These are phyloP conservation scores for Rhododendron henanense DNA, from an alignment of 148 eudicot genomes.

Conservation along the genomic window DNA sequence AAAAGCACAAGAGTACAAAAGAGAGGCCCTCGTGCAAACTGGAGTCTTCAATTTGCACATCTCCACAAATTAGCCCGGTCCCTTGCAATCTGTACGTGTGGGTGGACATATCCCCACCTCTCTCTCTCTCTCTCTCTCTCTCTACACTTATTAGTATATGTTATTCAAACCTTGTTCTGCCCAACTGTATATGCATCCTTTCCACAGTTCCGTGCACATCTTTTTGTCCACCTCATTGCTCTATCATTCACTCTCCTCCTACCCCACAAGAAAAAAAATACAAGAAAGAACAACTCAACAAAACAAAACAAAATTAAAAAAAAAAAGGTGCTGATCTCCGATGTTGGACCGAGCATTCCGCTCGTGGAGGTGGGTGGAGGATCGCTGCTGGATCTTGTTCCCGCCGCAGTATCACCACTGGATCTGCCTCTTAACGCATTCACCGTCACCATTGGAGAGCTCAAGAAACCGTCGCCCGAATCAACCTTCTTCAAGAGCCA, in stretches of 20 bases:
- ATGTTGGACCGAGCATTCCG: too few species aligned
- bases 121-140: neutral
- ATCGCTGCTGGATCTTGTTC: too few species aligned
- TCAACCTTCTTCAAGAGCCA: too few species aligned
- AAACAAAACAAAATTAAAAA: too few species aligned
- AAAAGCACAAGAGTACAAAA: constrained; percentile 13
- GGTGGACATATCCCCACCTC: constrained; percentile 14
- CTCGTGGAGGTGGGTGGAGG: too few species aligned
- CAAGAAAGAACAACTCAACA: too few species aligned
- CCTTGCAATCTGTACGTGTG: constrained; percentile 21
- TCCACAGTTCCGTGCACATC: constrained; percentile 28
- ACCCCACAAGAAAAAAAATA: neutral
- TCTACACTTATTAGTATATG: neutral
- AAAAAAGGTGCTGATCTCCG: too few species aligned
- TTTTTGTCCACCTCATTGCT: constrained; percentile 19
- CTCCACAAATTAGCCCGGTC: neutral
- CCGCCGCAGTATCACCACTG: too few species aligned
- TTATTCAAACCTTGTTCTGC: constrained; percentile 2
- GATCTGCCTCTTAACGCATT: too few species aligned
- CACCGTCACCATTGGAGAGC: too few species aligned
- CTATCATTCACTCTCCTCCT: constrained; percentile 15
- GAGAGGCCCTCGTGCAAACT: constrained; percentile 16
- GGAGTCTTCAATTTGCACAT: neutral
- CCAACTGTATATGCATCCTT: constrained; percentile 4
- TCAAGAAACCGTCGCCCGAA: too few species aligned